phyloP scores from a whole-genome alignment of 306 rosid genomes.

The Lathyrus oleraceus region DNA sequence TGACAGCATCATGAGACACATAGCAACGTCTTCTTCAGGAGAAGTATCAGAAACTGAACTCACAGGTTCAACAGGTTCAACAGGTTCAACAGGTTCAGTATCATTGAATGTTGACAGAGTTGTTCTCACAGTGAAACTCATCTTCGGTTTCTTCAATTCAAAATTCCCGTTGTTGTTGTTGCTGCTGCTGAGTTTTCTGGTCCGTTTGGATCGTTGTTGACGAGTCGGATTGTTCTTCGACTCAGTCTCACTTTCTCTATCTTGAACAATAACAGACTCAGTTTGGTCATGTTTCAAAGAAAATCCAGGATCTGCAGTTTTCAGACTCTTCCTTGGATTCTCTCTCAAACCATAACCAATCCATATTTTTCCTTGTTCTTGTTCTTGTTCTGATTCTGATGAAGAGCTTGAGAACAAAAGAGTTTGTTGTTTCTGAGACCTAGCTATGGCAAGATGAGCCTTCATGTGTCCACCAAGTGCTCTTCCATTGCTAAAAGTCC shows the following conservation, averaged over 20 bases:
- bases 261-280: constrained; percentile 57
- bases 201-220: constrained; percentile 75
- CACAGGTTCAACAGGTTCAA: constrained; percentile 39
- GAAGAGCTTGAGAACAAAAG: constrained; percentile 32
- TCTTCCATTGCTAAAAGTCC: constrained; percentile 69
- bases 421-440: constrained; percentile 40
- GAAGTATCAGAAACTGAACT: constrained; percentile 75
- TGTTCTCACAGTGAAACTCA: constrained; percentile 29
- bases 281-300: constrained; percentile 44
- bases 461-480: constrained; percentile 97
- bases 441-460: constrained; percentile 61
- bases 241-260: constrained; percentile 87
- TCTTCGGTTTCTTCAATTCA: not conserved
- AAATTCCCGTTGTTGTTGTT: not conserved
- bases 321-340: constrained; percentile 67
- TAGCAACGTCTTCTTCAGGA: constrained; percentile 82
- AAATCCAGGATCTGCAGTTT: constrained; percentile 64
- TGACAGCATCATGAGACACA: constrained; percentile 81
- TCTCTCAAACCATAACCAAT: constrained; percentile 47
- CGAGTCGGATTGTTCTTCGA: constrained; percentile 67
- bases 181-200: not conserved
- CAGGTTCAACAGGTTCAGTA: not conserved
- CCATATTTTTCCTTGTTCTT: not conserved
- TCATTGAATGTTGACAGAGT: constrained; percentile 18
- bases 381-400: not conserved